Base-by-base conservation (phyloP, 257 asterid genomes). In the Ilex asprella region DNA sequence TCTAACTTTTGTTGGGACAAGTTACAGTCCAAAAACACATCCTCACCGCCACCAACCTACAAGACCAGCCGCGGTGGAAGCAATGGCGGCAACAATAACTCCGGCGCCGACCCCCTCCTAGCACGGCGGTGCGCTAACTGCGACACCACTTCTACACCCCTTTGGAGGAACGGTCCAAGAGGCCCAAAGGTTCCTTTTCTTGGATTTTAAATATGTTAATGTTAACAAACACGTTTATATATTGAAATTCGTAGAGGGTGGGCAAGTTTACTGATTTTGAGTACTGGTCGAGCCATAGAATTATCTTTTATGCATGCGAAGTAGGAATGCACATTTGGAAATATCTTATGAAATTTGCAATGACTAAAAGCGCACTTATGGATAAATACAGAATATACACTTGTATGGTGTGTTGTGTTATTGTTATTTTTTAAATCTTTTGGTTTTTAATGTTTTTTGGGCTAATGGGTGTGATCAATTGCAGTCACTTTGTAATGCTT, bases 401-500 rank as follows among this genome's bases (percentile, higher is more conserved):
- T 3, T 8, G 8, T 8, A 35, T 35, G 41, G 2, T 35, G 41
- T 35, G 41, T 35, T 35, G 41, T 35, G 41, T 8, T 35, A 35
- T 35, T 35, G 5, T 35, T 4, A 8, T 35, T 35, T 35, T 4
- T 35, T 35, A 0, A 35, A 3, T 35, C 8, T 35, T 15, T 21
- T 12, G 27, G 27, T 21, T 21, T 21, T 21, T 27, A 14, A 10
- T 15, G 15, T 12, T 10, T 30, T 61, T 46, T 14, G 56, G 16
- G 27, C 30, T 63, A 59, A 69, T 57, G 39, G 13, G 55, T 16
- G 39, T 58, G 4, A 39, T 39, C 49, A 21, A n/a, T 5, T 63
- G 82, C 92, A 93, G 99, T 93, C 99, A 3, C 75, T 93, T 2
- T 93, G 99, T 84, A 93, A 93, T 70, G 97, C 99, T 15, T 93